Percentiles rank a stretch among this genome's conserved stretches.
phyloP scores from a whole-genome alignment of 441 rosid species.

The Mallotus japonicus region DNA sequence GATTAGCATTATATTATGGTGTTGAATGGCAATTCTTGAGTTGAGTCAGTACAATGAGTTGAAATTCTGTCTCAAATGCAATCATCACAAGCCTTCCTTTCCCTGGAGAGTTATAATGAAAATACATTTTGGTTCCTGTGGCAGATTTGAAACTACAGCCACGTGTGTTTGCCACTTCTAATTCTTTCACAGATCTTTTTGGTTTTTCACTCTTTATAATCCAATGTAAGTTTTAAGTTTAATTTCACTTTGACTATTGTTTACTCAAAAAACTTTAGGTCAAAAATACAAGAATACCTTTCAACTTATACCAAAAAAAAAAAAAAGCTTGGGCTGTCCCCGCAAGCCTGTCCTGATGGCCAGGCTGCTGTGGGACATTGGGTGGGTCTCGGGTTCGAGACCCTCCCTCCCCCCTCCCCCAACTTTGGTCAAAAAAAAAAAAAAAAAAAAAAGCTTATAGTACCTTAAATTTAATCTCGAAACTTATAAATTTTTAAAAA shows the following conservation, averaged over 20 bases:
- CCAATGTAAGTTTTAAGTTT: background rate
- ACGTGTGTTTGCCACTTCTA: conserved; percentile 7
- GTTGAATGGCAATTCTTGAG: background rate
- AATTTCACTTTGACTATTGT: background rate
- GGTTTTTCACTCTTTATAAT: background rate
- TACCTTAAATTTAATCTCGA: no score
- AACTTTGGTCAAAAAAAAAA: no score
- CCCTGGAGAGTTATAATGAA: background rate
- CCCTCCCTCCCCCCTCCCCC: no score
- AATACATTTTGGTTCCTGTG: background rate
- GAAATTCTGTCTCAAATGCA: background rate
- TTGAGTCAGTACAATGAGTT: background rate
- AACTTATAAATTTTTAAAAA: no score
- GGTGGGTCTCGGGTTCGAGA: no score
- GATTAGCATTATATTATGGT: background rate
- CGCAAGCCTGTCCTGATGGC: no score
- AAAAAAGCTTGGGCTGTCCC: no score
- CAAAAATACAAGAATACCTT: no score
- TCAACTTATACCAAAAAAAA: no score
- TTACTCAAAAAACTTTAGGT: no score
- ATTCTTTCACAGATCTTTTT: background rate
- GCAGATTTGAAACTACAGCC: background rate
- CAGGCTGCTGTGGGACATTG: no score
- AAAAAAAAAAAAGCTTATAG: no score
- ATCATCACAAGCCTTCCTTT: background rate